Conservation (phyloP, 495 filamentous ascomycete species). For the Hyaloscypha finlandica region DNA sequence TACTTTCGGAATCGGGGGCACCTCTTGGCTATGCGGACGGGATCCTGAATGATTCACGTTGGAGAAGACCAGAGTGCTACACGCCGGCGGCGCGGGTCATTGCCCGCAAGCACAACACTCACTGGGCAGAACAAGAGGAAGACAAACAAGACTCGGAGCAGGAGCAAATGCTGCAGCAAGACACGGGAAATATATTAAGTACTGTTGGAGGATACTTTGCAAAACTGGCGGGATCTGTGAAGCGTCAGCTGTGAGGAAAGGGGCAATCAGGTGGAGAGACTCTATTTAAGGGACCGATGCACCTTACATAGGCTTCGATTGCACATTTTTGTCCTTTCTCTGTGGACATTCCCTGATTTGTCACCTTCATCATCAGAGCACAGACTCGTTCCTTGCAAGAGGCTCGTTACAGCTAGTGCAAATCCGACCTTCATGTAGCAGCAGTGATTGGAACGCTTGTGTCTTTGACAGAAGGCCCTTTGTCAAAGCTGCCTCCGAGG, state of each 20-base stretch:
- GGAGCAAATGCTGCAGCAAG: neutral
- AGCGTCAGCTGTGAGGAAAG: neutral
- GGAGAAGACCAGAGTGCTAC: conserved; percentile 7
- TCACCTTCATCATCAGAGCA: conserved; percentile 26
- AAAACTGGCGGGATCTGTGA: neutral
- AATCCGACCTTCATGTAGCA: conserved; percentile 25
- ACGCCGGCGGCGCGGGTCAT: conserved; percentile 2
- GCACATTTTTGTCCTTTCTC: neutral
- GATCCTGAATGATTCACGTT: neutral
- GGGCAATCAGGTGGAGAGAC: neutral
- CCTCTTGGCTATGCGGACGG: neutral
- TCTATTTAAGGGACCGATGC: neutral
- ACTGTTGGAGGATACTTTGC: neutral
- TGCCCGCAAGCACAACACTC: neutral
- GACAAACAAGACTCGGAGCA: neutral
- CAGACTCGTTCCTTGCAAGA: conserved; percentile 23
- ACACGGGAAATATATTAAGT: neutral
- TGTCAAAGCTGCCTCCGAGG: conserved; percentile 12
- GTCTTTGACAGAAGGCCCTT: conserved; percentile 28
- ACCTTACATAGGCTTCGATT: neutral
- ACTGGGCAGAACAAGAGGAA: neutral
- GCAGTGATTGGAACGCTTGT: conserved; percentile 30
- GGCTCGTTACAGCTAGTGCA: conserved; percentile 24
- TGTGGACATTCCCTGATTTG: conserved; percentile 23
- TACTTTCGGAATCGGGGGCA: neutral